Percentiles rank a stretch among this genome's conserved stretches.
Evolutionary conservation across 1,284 basidiomycete genomes (phyloP).

Genomic region (Fistulina hepatica): DNA sequence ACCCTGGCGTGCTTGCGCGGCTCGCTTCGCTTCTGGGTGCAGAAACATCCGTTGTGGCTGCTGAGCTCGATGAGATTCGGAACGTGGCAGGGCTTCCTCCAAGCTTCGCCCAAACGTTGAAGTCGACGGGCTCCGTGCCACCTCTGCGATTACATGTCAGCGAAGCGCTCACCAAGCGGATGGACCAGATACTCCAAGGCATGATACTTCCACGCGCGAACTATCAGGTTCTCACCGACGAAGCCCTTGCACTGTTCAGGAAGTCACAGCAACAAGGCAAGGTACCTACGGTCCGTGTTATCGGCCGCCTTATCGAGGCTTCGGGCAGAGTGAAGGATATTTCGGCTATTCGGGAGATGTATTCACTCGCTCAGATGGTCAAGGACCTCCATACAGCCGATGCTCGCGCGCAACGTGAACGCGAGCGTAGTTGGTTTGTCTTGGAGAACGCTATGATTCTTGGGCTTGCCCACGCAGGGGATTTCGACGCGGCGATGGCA

Average conservation of each 20-base stretch:
- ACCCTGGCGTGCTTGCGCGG: neutral
- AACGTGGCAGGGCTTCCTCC: no score
- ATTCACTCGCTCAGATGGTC: constrained; percentile 63
- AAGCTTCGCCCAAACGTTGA: no score
- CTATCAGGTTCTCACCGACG: neutral
- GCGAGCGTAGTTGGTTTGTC: constrained; percentile 57
- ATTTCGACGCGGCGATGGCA: constrained; percentile 68
- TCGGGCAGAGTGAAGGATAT: constrained; percentile 57
- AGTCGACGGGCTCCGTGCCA: no score
- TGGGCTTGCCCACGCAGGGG: constrained; percentile 70
- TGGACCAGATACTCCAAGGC: constrained; percentile 7
- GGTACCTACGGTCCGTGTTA: constrained; percentile 40
- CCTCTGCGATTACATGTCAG: neutral
- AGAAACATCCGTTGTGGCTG: neutral
- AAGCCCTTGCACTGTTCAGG: constrained; percentile 24
- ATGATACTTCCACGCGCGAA: neutral
- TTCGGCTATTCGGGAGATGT: constrained; percentile 54
- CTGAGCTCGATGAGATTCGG: no score
- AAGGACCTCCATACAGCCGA: constrained; percentile 34
- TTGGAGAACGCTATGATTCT: constrained; percentile 87
- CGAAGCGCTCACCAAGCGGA: constrained; percentile 2
- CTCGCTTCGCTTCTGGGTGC: neutral
- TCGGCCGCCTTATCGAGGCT: constrained; percentile 56
- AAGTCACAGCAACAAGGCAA: constrained; percentile 24
- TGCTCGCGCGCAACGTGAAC: constrained; percentile 9